Evolutionary conservation across 2,329 filamentous ascomycete genomes (phyloP), one percentile per base, ranked within the genome.

Genomic region (Cordyceps tenuipes): DNA sequence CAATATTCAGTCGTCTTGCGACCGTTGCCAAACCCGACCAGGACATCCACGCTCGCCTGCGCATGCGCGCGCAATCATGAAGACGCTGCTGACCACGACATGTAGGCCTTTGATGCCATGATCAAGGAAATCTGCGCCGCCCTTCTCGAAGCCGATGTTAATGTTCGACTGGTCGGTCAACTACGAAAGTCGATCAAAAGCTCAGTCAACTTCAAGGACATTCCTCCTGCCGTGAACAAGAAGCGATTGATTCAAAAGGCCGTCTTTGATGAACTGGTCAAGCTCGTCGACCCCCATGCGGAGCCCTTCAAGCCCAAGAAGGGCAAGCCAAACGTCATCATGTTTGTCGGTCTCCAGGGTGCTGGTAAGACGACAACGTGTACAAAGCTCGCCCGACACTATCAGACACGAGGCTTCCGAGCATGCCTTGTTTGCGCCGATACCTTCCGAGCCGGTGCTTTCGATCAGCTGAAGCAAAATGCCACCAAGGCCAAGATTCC

Each of bases 401-500:
- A 99, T 75, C 90, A 96, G 73, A 91, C 90, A 10, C 82, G 94
- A 63, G 94, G 94, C 0, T 96, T 97, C 81, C 91, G 90, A 74
- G 84, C 91, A 8, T 96, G 93, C 66, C 79, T 99, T 60, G 94
- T 99, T 39, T 99, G 94, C 77, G 94, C 94, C 54, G 94, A 99
- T 76, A 99, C 94, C 29, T 99, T 99, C 81, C 90, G 94, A 77
- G 94, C 94, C 39, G 94, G 94, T 79, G 94, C 94, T 47, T 99
- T 99, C 67, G 94, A 99, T 71, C 94, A 99, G 77, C 75, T 99
- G 73, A 97, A 97, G 78, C 94, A 99, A 77, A 99, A 99, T 72
- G 94, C 94, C 1, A 97, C 91, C 39, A 99, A 97, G 75, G 94
- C 94, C 55, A 97, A 97, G 78, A 97, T 99, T 57, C 94, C 94